Base-by-base conservation (phyloP, 371 early-diverging fungal genomes). In the Choanephora cucurbitarum region DNA sequence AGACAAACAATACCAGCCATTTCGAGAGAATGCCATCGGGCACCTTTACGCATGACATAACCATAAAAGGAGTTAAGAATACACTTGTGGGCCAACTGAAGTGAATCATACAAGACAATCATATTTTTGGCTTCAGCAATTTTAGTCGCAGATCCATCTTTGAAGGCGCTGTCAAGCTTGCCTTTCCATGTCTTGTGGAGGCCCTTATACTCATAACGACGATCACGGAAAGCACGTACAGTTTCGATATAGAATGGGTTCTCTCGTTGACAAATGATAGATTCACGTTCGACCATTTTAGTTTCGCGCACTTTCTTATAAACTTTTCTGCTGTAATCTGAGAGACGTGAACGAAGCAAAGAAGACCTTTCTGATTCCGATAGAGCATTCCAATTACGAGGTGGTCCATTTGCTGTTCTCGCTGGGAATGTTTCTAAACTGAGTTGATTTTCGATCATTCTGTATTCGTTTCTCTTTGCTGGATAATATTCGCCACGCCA, bases 1-100 rank as follows among this genome's bases (percentile, higher is more conserved):
- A 95, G 69, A 77, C 99, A 99, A 41, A 99, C 99, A 24, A 99
- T 93, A 40, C 99, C 99, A 1, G 98, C 99, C 99, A 99, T 99
- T 73, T 99, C 99, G 85, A 99, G 89, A 1, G 98, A 98, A 72
- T 95, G 97, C 99, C 99, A 99, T 51, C 99, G 91, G 0, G 98
- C 93, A 37, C 98, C 99, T 74, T 96, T 99, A 60, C 98, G 86
- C 99, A 99, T 99, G 31, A 99, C 99, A 80, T 99, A 99, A 23
- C 99, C 99, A 70, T 99, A 99, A 78, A 99, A 99, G 0, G 99
- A 99, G 75, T 99, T 99, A 31, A 92, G 79, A 78, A 95, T 96
- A 83, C 93, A 94, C 83, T 99, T 99, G 86, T 99, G 99, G 10
- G 99, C 99, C 44, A 99, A 73, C 66, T 99, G 99, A 52, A 99